Evolutionary conservation across 768 basidiomycete species (phyloP).

Genomic region (Phylloporus arenicola): DNA sequence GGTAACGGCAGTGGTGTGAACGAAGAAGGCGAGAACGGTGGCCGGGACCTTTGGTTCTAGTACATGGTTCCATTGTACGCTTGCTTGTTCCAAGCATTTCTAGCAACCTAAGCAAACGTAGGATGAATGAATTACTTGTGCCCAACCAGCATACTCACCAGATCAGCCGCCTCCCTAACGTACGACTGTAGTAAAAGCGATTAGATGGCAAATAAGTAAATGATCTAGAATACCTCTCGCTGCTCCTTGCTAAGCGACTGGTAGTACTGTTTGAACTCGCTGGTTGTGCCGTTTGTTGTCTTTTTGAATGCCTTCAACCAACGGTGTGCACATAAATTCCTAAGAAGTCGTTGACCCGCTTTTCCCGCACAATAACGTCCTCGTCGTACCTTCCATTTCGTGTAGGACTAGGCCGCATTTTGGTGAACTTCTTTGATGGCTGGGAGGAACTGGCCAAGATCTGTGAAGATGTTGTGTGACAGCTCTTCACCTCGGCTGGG

Average conservation of each 20-base stretch:
- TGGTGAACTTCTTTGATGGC: background rate
- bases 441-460: background rate
- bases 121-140: background rate
- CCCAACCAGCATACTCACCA: background rate
- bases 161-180: background rate
- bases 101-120: background rate
- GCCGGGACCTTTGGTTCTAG: background rate
- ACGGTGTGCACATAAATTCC: background rate
- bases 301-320: background rate
- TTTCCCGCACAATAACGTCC: background rate
- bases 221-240: background rate
- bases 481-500: background rate
- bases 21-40: background rate
- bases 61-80: background rate
- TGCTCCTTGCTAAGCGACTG: background rate
- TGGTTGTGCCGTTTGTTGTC: background rate
- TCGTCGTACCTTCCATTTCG: background rate
- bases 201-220: background rate
- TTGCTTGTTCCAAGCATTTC: background rate
- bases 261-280: background rate
- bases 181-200: background rate
- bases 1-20: background rate
- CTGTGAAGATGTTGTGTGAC: background rate
- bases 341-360: background rate
- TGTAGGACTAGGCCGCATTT: background rate